Evolutionary conservation across 1,139 yeast species (phyloP), one percentile per base, ranked within the genome.

Genomic region (Suhomyces terraborum): DNA sequence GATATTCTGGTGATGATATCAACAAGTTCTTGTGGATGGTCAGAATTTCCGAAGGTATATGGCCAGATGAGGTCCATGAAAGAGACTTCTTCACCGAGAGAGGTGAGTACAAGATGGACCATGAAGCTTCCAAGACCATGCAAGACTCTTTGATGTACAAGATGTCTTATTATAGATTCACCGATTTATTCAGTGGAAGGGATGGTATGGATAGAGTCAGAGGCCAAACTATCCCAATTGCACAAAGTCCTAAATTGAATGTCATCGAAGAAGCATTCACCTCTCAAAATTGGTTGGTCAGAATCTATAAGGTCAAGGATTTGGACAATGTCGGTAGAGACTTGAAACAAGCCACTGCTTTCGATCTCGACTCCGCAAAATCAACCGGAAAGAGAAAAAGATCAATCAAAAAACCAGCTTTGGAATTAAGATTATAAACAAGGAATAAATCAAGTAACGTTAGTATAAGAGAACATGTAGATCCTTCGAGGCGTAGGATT

Each of bases 11-110:
- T 43, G 99, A 94, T 64, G 99, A 94, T 67, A 74, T 94, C 58
- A 94, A 94, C 73, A 94, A 94, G 67, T 94, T 89, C 69, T 68
- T 94, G 58, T 94, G 99, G 99, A 94, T 94, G 99, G 91, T 94
- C 33, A 81, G 98, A 65, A 94, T 94, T 52, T 80, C 97, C n/a
- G 96, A 93, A 66, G 98, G 98, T 46, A 88, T 94, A 48, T 94
- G 99, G 99, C 99, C 99, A 1, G 98, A 93, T 25, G 98, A 93
- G 61, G 82, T 94, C 42, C 79, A 73, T 53, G 98, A 94, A 67
- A 73, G 95, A 50, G 79, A 83, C 52, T 94, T 71, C 68, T 94
- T 89, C 74, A 86, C 94, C 18, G 79, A 82, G 8, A 68, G 78
- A 42, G 97, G 98, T 45, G 97, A 89, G 64, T 94, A 89, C 65